Evolutionary conservation across 305 asterid genomes (phyloP), one percentile per base, ranked within the genome.

Genomic region (Nicotiana rustica): DNA sequence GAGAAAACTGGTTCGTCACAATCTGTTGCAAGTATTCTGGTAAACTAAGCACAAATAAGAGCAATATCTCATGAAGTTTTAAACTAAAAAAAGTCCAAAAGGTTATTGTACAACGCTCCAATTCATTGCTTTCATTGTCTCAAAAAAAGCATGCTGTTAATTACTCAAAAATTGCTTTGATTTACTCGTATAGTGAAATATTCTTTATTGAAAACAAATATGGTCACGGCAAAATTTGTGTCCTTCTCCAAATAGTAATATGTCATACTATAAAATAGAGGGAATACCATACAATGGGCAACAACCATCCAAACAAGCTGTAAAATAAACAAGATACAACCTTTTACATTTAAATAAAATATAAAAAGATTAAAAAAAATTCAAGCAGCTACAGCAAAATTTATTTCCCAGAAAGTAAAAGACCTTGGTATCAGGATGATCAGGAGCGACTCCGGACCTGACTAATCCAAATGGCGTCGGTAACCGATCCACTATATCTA

Each of bases 391-490:
- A 70, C 12, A 18, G 19, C 78, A 10, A 18, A 70, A 70, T 18
- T 18, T 19, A 70, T 12, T 44, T 10, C 60, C 36, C 78, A 3
- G 6, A 15, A 2, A 52, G 59, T 10, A 44, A 0, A 31, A 79
- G 70, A 92, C 99, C 99, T 96, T 96, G 9, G 99, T 96, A 84
- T 95, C 98, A 8, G 95, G 97, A 86, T 96, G 99, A 85, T 96
- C 99, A 83, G 99, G 99, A 61, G 98, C 98, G 38, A 93, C 98
- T 17, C 98, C 98, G 2, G 98, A 92, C 44, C 97, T 93, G 66
- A 96, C 98, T 79, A 96, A 90, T 38, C 99, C 99, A 89, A 89
- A 95, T 4, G 98, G 99, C 25, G 97, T 95, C 0, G 99, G 98
- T 83, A 96, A 88, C 61, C 98, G 93, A 84, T 96, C 98, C 62